Evolutionary conservation across 1,284 basidiomycete species (phyloP).

Genomic region (Cryptococcus sp.): DNA sequence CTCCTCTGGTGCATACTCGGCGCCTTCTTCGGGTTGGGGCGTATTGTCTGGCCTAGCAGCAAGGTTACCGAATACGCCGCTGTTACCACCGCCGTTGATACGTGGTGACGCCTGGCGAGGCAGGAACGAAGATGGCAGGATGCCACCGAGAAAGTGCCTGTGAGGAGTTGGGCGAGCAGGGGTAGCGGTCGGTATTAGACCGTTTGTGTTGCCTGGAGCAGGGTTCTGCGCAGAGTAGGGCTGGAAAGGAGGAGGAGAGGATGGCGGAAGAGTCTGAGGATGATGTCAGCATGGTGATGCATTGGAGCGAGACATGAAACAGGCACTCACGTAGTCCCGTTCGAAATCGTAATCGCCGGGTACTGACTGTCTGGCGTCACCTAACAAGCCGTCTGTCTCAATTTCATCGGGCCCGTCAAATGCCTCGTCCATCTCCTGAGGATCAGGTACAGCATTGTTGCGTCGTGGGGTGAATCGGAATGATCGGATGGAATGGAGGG

Average conservation of each 20-base stretch:
- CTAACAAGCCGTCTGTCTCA: constrained; percentile 31
- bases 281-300: constrained; percentile 3
- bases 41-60: constrained; percentile 77
- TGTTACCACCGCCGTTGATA: constrained; percentile 69
- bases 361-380: constrained; percentile 25
- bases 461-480: constrained; percentile 24
- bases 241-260: constrained; percentile 73
- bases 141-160: constrained; percentile 68
- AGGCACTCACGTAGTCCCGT: constrained; percentile 64
- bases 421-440: constrained; percentile 53
- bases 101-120: constrained; percentile 50
- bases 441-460: constrained; percentile 39
- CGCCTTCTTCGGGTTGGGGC: constrained; percentile 60
- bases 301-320: constrained; percentile 5
- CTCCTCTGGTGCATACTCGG: constrained; percentile 72
- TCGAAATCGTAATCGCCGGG: constrained; percentile 76
- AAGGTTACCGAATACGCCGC: constrained; percentile 95
- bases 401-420: constrained; percentile 48
- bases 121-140: constrained; percentile 74
- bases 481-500: constrained; percentile 34
- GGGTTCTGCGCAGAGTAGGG: constrained; percentile 63
- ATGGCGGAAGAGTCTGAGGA: constrained; percentile 60
- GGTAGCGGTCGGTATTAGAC: constrained; percentile 64
- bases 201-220: constrained; percentile 78
- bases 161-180: constrained; percentile 55